Conservation (phyloP, 495 filamentous ascomycete species). For the Hypoxylon rickii region DNA sequence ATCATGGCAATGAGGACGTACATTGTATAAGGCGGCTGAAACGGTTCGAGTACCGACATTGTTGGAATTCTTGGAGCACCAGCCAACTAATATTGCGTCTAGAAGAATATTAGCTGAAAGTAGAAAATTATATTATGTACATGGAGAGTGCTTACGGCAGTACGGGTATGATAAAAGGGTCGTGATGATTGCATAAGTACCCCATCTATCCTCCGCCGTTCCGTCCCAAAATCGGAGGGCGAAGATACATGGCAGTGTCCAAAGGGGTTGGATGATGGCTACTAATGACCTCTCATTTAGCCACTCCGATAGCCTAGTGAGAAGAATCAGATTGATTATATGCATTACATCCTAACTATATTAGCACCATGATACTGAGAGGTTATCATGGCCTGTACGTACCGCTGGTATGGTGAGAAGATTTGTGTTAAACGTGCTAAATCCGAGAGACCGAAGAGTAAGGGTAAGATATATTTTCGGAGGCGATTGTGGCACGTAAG, state of each 20-base stretch:
- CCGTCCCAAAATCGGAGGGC: constrained; percentile 50
- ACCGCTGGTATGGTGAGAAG: constrained; percentile 68
- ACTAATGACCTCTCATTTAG: constrained; percentile 62
- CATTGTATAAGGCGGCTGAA: constrained; percentile 66
- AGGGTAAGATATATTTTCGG: constrained; percentile 67
- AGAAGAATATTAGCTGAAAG: neutral
- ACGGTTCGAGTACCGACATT: constrained; percentile 71
- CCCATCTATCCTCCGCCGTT: constrained; percentile 49
- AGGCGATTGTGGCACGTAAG: constrained; percentile 61
- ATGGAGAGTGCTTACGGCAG: constrained; percentile 32
- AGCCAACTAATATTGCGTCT: constrained; percentile 66
- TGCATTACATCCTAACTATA: constrained; percentile 47
- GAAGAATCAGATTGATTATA: constrained; percentile 52
- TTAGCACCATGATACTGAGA: neutral
- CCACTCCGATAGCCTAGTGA: constrained; percentile 63
- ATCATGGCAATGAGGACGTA: neutral
- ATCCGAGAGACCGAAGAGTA: constrained; percentile 62
- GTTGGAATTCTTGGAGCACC: constrained; percentile 67
- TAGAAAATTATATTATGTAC: neutral
- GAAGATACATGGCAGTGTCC: constrained; percentile 60
- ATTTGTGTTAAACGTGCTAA: constrained; percentile 70
- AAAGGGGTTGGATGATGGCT: constrained; percentile 58
- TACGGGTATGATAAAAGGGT: constrained; percentile 54
- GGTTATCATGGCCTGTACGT: neutral
- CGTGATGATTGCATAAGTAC: constrained; percentile 57